Base-by-base conservation (phyloP, 139 green algal species). In the Haematococcus lacustris region DNA sequence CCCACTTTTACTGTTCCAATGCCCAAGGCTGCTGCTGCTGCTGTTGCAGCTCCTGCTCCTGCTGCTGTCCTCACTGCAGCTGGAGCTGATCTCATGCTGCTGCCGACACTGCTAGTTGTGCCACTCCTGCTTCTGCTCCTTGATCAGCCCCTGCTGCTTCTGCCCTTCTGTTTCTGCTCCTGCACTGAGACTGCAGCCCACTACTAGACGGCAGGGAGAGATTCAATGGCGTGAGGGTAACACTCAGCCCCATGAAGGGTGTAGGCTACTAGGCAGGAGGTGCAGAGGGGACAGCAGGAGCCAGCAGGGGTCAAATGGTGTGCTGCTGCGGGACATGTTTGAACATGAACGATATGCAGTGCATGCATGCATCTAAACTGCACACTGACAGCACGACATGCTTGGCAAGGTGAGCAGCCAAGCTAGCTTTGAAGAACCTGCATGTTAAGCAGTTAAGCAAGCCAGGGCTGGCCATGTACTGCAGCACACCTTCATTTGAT, bases 401-500 rank as follows among this genome's bases (percentile, higher is more conserved):
- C 47, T 13, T 57, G 47, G 13, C 47, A 57, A 57, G 21, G 47
- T 21, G 13, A 28, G 47, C 47, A 57, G 21, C 13, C 47, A 57
- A 57, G 47, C 47, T 28, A 28, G 47, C 13, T 57, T 57, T 28
- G 47, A 21, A 21, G 13, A 57, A 57, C 13, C 13, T 21, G 13
- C 13, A 28, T 57, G 34, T 69, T 51, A 47, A 69, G 33, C 5
- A 17, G 13, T 69, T 5, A 26, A 69, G 35, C 63, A 51, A 17
- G 7, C 63, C 63, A 62, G 7, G 66, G 26, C 21, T 33, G 5
- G 62, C 33, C n/a, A 61, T n/a, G n/a, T n/a, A n/a, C n/a, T n/a
- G n/a, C n/a, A n/a, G n/a, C 75, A 23, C 73, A 97, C 93, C 91
- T 98, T 98, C 7, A 98, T 85, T 57, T 97, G 92, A 57, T 99